Percentiles rank a stretch among this genome's conserved stretches.
These are phyloP conservation scores for Xylariaceae sp. DNA, from an alignment of 2,329 filamentous ascomycete genomes.

Conservation along the genomic window DNA sequence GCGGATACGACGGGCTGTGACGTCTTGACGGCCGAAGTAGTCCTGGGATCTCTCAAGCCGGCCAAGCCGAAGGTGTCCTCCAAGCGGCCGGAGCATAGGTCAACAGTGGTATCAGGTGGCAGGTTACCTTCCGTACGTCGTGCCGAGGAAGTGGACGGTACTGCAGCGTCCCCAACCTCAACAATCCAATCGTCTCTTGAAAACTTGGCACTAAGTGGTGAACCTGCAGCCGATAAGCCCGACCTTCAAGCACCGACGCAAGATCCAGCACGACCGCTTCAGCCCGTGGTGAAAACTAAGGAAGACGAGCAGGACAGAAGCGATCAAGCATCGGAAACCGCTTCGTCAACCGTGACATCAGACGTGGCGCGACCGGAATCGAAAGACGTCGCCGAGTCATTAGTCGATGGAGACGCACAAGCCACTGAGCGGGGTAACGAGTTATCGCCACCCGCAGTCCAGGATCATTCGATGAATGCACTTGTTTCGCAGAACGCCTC, in stretches of 20 bases:
- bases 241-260: constrained; percentile 24
- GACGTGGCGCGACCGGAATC: background rate
- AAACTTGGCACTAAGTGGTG: constrained; percentile 39
- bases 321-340: constrained; percentile 14
- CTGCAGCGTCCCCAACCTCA: constrained; percentile 28
- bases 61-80: constrained; percentile 19
- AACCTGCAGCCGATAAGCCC: constrained; percentile 33
- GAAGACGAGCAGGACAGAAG: constrained; percentile 16
- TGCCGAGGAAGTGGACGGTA: constrained; percentile 24
- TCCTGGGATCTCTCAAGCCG: constrained; percentile 48
- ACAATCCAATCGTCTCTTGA: constrained; percentile 38
- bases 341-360: constrained; percentile 5
- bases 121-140: constrained; percentile 36
- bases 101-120: constrained; percentile 17
- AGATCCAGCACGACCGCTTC: constrained; percentile 27
- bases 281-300: constrained; percentile 31
- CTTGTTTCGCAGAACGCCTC: constrained; percentile 7
- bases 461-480: background rate
- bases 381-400: constrained; percentile 16
- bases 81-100: constrained; percentile 19
- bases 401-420: constrained; percentile 2
- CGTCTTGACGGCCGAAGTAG: constrained; percentile 59
- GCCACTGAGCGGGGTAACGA: background rate
- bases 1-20: constrained; percentile 75
- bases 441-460: background rate